Evolutionary conservation across 2,329 filamentous ascomycete genomes (phyloP).

Genomic region (Talaromyces funiculosus): DNA sequence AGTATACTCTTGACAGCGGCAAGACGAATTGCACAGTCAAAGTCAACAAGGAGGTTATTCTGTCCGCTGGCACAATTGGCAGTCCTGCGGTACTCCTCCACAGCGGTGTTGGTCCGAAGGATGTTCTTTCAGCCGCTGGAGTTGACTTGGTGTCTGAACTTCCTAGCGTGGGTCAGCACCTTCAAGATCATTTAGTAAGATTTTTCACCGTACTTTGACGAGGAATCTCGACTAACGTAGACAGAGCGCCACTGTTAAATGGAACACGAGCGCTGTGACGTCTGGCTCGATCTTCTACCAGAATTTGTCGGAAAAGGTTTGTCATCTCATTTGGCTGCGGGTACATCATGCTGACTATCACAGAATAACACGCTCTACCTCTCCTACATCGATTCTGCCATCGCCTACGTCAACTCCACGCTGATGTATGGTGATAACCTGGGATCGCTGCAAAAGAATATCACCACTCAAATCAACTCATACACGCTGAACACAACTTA

Average conservation of each 20-base stretch:
- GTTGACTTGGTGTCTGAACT: constrained; percentile 43
- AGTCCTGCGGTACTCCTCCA: constrained; percentile 56
- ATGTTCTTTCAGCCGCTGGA: constrained; percentile 40
- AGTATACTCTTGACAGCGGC: constrained; percentile 28
- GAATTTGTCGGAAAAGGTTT: constrained; percentile 23
- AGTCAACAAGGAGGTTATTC: constrained; percentile 25
- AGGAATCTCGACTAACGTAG: background rate
- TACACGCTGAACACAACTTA: constrained; percentile 22
- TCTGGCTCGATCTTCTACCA: constrained; percentile 27
- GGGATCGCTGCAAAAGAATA: constrained; percentile 14
- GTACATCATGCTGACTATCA: constrained; percentile 6
- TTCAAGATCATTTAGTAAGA: constrained; percentile 45
- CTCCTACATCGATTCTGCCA: constrained; percentile 24
- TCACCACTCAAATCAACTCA: constrained; percentile 17
- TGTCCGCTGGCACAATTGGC: constrained; percentile 49
- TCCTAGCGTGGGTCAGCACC: constrained; percentile 46
- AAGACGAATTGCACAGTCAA: constrained; percentile 22
- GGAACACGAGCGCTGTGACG: constrained; percentile 23
- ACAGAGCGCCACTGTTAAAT: constrained; percentile 28
- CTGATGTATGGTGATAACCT: constrained; percentile 18
- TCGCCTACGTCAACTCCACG: constrained; percentile 25
- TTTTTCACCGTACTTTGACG: background rate
- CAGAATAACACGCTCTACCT: constrained; percentile 23
- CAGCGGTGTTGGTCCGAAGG: constrained; percentile 54
- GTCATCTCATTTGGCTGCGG: background rate